A percentile compares a stretch with the other conserved stretches of the same genome.
Conservation (phyloP, 1,284 basidiomycete species). For the Austropuccinia psidii region DNA sequence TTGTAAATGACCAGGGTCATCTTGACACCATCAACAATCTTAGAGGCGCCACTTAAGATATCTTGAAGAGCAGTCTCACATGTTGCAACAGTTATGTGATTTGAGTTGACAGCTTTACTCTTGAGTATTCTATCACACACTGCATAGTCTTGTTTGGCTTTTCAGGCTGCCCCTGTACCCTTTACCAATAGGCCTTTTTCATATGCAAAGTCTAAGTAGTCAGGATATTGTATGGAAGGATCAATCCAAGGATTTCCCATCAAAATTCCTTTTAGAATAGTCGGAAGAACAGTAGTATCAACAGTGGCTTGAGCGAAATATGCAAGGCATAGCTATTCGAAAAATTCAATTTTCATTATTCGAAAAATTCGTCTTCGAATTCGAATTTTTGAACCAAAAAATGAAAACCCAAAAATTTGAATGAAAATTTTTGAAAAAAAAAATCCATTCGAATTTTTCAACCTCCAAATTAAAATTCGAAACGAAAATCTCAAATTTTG, state of each 20-base stretch:
- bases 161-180: background rate
- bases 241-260: conserved; percentile 99
- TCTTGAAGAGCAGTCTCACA: conserved; percentile 14
- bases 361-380: too few species aligned
- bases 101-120: background rate
- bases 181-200: conserved; percentile 18
- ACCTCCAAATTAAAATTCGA: too few species aligned
- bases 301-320: conserved; percentile 58
- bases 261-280: conserved; percentile 65
- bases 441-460: too few species aligned
- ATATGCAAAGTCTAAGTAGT: conserved; percentile 56
- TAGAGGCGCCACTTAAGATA: background rate
- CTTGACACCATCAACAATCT: conserved; percentile 1
- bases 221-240: conserved; percentile 73
- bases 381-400: too few species aligned
- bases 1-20: conserved; percentile 19
- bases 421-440: too few species aligned
- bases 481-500: too few species aligned
- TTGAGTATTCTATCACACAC: background rate
- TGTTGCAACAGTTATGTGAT: background rate
- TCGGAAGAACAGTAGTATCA: conserved; percentile 32
- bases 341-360: too few species aligned
- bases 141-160: conserved; percentile 6
- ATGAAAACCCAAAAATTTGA: too few species aligned
- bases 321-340: too few species aligned